These are phyloP conservation scores for Zygnema cylindricum DNA, from an alignment of 139 green algal genomes.

Conservation along the genomic window DNA sequence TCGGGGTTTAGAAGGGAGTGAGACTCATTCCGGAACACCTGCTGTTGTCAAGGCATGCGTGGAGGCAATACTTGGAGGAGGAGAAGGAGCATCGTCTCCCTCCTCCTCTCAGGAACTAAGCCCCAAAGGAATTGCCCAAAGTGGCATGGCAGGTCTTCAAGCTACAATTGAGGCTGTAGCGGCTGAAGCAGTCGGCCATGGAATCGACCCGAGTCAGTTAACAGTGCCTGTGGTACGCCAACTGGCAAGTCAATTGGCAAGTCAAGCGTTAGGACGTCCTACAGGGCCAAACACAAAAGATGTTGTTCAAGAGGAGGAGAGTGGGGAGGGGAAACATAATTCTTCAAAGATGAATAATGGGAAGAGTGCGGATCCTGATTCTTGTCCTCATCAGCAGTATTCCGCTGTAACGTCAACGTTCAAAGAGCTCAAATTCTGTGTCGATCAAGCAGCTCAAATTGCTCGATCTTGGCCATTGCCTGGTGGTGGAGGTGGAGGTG, in stretches of 20 bases:
- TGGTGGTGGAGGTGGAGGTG: no score
- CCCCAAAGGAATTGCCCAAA: neutral
- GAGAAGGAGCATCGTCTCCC: neutral
- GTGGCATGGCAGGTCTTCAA: neutral
- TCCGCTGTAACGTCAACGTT: no score
- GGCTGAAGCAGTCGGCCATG: neutral
- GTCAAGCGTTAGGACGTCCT: neutral
- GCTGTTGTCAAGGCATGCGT: slow-evolving; percentile 16
- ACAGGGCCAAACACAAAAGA: neutral
- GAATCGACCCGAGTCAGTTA: neutral
- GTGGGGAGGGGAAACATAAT: no score
- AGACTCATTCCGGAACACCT: neutral
- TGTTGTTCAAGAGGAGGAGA: no score
- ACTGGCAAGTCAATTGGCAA: neutral
- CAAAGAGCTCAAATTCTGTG: no score
- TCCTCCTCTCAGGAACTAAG: neutral
- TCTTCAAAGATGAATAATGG: no score
- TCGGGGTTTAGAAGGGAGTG: neutral
- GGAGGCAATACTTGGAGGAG: slow-evolving; percentile 4
- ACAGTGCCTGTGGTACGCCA: neutral
- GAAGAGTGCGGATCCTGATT: no score
- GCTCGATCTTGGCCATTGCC: no score
- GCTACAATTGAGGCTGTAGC: neutral
- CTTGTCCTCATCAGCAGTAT: no score
- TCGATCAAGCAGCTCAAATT: no score